Base-by-base conservation (phyloP, 192 early-diverging fungal species). In the Entomortierella parvispora region DNA sequence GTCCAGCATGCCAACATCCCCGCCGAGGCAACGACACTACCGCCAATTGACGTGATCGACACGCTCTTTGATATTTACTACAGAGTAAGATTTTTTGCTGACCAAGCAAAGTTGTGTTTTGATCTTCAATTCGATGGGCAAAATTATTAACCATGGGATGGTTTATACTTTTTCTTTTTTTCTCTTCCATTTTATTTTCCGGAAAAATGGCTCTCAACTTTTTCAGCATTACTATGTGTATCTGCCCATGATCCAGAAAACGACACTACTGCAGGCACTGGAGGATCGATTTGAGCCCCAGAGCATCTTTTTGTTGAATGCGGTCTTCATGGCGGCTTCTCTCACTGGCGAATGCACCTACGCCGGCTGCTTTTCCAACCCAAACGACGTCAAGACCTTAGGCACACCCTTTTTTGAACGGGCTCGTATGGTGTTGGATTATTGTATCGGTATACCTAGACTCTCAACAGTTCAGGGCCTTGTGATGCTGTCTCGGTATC, bases 211-310 rank as follows among this genome's bases (percentile, higher is more conserved):
- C 12, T 5, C 37, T 40, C 37, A 40, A 9, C n/a, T n/a, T n/a
- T n/a, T 12, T 5, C 37, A 74, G 71, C 62, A 64, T 9, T 74
- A 74, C 31, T 76, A 76, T 34, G 34, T 62, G 1, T 76, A 56
- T 29, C 59, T 76, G 0, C 72, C 72, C 12, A 76, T 76, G 72
- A 76, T 76, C 25, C 72, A 76, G 31, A 76, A 68, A 14, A 62
- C 72, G 8, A 76, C 64, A 1, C 18, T 76, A 9, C 53, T 76
- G 2, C 72, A 77, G 28, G 74, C 74, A 14, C 22, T 77, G 23
- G 74, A 77, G 49, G 66, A 77, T 28, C 59, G 74, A 17, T 77
- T 77, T 14, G 74, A 77, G 28, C 74, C 74, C 11, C 74, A 77
- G 48, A 77, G 49, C 37, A 77, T 77, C 49, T 77, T 77, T 40